phyloP scores from a whole-genome alignment of 2,329 filamentous ascomycete species.

The Akanthomyces uredinophilus region DNA sequence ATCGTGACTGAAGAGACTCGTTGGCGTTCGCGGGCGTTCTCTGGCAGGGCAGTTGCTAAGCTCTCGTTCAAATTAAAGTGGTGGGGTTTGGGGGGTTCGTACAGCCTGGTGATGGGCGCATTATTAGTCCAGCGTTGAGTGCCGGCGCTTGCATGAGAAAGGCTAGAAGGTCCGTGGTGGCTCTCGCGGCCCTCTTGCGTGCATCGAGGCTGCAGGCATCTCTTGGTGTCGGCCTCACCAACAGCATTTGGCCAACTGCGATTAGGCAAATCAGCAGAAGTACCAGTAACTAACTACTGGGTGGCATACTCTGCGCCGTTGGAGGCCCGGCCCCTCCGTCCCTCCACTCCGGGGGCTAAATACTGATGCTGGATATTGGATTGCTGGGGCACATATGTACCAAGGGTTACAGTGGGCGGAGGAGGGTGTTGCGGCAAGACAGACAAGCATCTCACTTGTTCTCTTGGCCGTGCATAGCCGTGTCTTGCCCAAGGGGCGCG shows the following conservation, averaged over 20 bases:
- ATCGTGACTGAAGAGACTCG: neutral
- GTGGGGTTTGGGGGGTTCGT: neutral
- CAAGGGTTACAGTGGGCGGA: neutral
- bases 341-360: slow-evolving; percentile 2
- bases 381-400: neutral
- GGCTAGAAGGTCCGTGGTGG: neutral
- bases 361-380: neutral
- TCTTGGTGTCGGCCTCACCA: slow-evolving; percentile 6
- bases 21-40: neutral
- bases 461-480: neutral
- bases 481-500: neutral
- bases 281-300: neutral
- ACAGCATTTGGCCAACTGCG: neutral
- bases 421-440: neutral
- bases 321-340: slow-evolving; percentile 3
- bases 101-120: neutral
- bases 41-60: neutral
- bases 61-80: neutral
- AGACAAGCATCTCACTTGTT: neutral
- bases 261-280: neutral
- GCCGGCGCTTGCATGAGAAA: slow-evolving; percentile 2
- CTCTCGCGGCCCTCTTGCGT: neutral
- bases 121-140: neutral
- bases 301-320: slow-evolving; percentile 11
- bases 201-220: slow-evolving; percentile 8